Evolutionary conservation across 176 grass and related monocot species (phyloP).

Genomic region (Hyparrhenia diplandra): DNA sequence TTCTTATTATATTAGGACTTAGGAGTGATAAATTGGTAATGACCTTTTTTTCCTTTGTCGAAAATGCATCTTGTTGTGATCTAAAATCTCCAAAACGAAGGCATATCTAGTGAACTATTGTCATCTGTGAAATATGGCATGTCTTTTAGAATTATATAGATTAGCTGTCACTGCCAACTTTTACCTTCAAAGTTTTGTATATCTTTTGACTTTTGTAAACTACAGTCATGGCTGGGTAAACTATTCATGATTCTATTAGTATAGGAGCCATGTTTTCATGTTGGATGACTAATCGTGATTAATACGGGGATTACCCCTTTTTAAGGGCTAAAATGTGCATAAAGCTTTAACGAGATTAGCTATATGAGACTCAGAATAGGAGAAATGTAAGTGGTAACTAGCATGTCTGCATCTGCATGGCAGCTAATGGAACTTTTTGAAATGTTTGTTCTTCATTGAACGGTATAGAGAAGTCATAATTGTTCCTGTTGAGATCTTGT

Average conservation of each 20-base stretch:
- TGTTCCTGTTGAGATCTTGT: too few relatives aligned
- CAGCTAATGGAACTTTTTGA: not conserved
- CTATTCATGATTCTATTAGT: too few relatives aligned
- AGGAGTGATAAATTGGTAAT: not conserved
- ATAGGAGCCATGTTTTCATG: too few relatives aligned
- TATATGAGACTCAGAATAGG: not conserved
- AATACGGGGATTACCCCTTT: not conserved
- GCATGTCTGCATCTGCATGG: too few relatives aligned
- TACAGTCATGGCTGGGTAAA: too few relatives aligned
- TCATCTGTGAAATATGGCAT: not conserved
- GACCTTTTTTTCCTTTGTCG: not conserved
- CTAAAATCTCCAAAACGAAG: not conserved
- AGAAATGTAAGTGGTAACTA: too few relatives aligned
- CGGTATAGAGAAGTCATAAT: not conserved
- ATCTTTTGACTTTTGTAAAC: too few relatives aligned
- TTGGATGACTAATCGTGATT: not conserved
- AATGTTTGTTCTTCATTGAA: not conserved
- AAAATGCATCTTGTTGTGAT: not conserved
- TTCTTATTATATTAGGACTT: not conserved
- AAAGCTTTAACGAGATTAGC: conserved; percentile 1
- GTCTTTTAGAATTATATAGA: not conserved
- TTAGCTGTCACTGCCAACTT: not conserved
- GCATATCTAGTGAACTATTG: not conserved
- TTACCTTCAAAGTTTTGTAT: too few relatives aligned
- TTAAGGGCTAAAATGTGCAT: not conserved